Conservation (phyloP, 2,329 filamentous ascomycete genomes). For the Paecilomyces sp. region DNA sequence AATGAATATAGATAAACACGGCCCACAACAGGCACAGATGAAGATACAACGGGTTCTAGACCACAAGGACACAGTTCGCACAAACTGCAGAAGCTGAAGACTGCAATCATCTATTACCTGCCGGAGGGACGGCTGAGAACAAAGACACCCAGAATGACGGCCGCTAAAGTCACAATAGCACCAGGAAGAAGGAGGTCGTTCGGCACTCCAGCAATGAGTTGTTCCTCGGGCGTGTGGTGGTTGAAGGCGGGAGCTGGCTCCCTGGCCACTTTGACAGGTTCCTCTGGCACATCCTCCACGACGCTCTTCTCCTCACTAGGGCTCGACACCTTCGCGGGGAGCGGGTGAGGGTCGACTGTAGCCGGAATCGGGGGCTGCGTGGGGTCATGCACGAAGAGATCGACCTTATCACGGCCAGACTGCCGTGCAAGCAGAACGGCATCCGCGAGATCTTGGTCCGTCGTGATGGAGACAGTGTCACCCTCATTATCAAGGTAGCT, state of each 20-base stretch:
- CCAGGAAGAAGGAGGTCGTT: conserved; percentile 91
- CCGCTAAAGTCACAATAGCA: conserved; percentile 88
- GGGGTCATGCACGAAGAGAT: conserved; percentile 92
- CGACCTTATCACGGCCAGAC: conserved; percentile 79
- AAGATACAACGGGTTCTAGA: not conserved
- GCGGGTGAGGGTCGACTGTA: conserved; percentile 53
- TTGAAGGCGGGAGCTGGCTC: conserved; percentile 37
- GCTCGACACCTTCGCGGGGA: conserved; percentile 41
- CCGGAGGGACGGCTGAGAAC: conserved; percentile 64
- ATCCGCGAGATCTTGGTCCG: conserved; percentile 85
- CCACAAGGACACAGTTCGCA: not conserved
- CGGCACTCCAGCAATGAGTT: conserved; percentile 82
- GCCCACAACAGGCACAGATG: not conserved
- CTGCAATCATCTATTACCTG: conserved; percentile 22
- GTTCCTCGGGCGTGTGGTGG: conserved; percentile 54
- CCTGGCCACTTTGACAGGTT: conserved; percentile 30
- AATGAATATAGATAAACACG: not conserved
- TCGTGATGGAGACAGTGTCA: conserved; percentile 93
- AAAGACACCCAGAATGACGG: conserved; percentile 91
- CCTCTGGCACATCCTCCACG: conserved; percentile 46
- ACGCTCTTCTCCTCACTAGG: conserved; percentile 42
- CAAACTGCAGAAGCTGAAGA: not conserved
- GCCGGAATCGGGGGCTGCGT: conserved; percentile 73
- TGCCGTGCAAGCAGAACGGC: conserved; percentile 78
- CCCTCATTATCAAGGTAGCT: conserved; percentile 97